Evolutionary conservation across 2,329 filamentous ascomycete genomes (phyloP).

Genomic region (Parasarocladium wereldwijsianum): DNA sequence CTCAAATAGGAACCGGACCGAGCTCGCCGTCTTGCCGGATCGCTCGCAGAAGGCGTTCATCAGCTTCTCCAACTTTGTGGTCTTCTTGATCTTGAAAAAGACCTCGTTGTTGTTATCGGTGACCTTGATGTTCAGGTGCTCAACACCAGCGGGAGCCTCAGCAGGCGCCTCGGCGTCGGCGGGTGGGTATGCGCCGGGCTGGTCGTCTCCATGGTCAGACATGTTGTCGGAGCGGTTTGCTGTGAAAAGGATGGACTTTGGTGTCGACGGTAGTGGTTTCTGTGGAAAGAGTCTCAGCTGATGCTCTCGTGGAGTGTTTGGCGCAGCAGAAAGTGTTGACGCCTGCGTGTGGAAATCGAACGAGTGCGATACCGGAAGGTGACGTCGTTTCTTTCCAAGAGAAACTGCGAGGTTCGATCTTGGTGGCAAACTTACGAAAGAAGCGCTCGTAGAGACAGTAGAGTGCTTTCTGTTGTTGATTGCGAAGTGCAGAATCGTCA

Average conservation of each 20-base stretch:
- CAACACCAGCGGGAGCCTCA: slow-evolving; percentile 35
- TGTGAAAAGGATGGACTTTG: background rate
- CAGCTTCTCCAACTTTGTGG: slow-evolving; percentile 88
- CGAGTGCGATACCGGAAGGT: too few relatives aligned
- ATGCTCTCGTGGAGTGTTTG: too few relatives aligned
- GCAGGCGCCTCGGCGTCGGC: slow-evolving; percentile 15
- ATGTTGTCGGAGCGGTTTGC: slow-evolving; percentile 18
- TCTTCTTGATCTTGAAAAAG: slow-evolving; percentile 99
- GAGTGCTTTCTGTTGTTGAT: too few relatives aligned
- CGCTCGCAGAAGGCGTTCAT: slow-evolving; percentile 98
- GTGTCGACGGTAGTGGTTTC: too few relatives aligned
- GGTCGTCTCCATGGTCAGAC: slow-evolving; percentile 40
- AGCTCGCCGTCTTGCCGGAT: slow-evolving; percentile 72
- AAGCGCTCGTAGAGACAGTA: too few relatives aligned
- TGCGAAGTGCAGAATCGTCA: too few relatives aligned
- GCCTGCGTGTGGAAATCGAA: too few relatives aligned
- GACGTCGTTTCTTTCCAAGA: too few relatives aligned
- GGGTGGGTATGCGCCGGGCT: slow-evolving; percentile 32
- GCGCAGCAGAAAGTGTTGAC: too few relatives aligned
- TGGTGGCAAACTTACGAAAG: too few relatives aligned
- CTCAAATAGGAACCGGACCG: slow-evolving; percentile 90
- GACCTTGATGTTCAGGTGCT: slow-evolving; percentile 98
- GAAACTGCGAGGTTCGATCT: too few relatives aligned
- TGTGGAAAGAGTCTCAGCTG: too few relatives aligned
- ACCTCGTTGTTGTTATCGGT: slow-evolving; percentile 99